These are phyloP conservation scores for Salix viminalis DNA, from an alignment of 345 rosid species.

Conservation along the genomic window DNA sequence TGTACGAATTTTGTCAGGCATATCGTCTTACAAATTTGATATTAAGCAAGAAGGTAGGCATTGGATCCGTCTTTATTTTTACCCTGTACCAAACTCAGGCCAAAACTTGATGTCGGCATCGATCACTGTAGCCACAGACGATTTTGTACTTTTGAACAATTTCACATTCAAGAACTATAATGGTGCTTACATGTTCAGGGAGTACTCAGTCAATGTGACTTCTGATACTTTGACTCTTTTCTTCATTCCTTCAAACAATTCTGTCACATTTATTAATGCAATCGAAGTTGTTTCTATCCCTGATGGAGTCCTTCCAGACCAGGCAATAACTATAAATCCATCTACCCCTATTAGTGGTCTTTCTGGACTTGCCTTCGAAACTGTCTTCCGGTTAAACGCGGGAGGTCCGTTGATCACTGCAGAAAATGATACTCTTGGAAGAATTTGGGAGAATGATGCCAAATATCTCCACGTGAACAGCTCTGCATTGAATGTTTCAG, in stretches of 20 bases:
- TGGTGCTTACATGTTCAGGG: slow-evolving; percentile 68
- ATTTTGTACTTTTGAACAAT: slow-evolving; percentile 80
- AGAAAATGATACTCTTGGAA: slow-evolving; percentile 84
- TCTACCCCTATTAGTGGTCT: slow-evolving; percentile 56
- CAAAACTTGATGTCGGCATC: slow-evolving; percentile 56
- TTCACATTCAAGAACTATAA: slow-evolving; percentile 65
- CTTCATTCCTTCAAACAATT: slow-evolving; percentile 68
- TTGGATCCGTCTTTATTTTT: slow-evolving; percentile 97
- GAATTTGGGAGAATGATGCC: slow-evolving; percentile 85
- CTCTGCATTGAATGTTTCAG: slow-evolving; percentile 68
- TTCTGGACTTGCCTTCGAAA: slow-evolving; percentile 66
- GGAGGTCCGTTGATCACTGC: slow-evolving; percentile 89
- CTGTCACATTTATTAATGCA: slow-evolving; percentile 84
- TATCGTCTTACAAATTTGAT: slow-evolving; percentile 67
- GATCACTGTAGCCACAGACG: slow-evolving; percentile 63
- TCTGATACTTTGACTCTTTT: slow-evolving; percentile 55
- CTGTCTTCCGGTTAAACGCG: slow-evolving; percentile 84
- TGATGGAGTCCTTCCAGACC: slow-evolving; percentile 65
- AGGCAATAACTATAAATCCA: slow-evolving; percentile 64
- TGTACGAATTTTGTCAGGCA: slow-evolving; percentile 69
- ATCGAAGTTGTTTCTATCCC: slow-evolving; percentile 90
- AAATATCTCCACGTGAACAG: slow-evolving; percentile 76
- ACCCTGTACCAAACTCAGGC: slow-evolving; percentile 49
- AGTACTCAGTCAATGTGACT: slow-evolving; percentile 82
- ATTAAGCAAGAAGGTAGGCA: slow-evolving; percentile 70